Percentiles rank a stretch among this genome's conserved stretches.
Evolutionary conservation across 1,139 yeast genomes (phyloP).

Genomic region (Kurtzmaniella quercitrusa): DNA sequence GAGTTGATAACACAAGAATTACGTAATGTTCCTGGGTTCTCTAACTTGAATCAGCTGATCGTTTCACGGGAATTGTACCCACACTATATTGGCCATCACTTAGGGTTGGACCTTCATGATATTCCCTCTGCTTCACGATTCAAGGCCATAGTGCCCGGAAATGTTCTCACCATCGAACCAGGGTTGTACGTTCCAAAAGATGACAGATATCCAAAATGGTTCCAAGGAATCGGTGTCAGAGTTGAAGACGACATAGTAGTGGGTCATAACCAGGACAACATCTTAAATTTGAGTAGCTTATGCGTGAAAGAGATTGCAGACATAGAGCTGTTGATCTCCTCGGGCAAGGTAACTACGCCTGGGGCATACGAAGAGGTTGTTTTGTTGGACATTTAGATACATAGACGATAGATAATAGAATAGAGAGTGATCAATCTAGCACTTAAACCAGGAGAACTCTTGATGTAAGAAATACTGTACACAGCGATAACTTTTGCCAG

Average conservation of each 20-base stretch:
- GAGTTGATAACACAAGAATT: conserved; percentile 57
- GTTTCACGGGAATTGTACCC: conserved; percentile 67
- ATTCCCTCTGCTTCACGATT: conserved; percentile 57
- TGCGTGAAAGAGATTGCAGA: conserved; percentile 84
- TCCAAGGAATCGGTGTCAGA: conserved; percentile 87
- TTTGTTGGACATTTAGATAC: conserved; percentile 29
- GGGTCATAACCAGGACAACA: conserved; percentile 54
- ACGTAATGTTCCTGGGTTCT: conserved; percentile 64
- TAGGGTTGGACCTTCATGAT: conserved; percentile 93
- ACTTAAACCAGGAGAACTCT: no score
- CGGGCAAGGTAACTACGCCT: conserved; percentile 50
- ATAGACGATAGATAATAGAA: background rate
- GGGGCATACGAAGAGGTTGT: conserved; percentile 47
- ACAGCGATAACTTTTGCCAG: no score
- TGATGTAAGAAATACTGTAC: no score
- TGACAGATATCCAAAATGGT: conserved; percentile 68
- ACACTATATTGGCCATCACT: conserved; percentile 92
- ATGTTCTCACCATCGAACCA: conserved; percentile 90
- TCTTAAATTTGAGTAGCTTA: conserved; percentile 61
- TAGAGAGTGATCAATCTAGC: no score
- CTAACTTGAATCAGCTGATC: conserved; percentile 44
- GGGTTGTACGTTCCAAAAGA: conserved; percentile 83
- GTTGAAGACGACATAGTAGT: conserved; percentile 91
- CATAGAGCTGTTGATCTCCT: conserved; percentile 59
- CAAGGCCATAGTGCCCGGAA: conserved; percentile 50